A percentile compares a stretch with the other conserved stretches of the same genome.
Evolutionary conservation across 2,329 filamentous ascomycete species (phyloP).

Genomic region (Aspergillus costaricaensis): DNA sequence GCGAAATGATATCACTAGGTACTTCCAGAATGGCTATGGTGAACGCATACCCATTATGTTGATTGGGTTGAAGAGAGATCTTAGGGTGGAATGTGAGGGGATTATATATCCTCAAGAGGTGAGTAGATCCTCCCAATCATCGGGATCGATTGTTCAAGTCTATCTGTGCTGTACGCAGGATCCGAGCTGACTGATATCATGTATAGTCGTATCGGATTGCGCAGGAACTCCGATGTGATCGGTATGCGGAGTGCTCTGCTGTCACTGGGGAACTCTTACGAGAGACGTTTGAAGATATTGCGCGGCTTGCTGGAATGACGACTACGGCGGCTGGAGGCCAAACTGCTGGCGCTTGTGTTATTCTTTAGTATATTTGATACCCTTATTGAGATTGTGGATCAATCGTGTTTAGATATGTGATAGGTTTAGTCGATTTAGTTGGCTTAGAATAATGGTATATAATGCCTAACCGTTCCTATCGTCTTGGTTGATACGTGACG

Average conservation of each 20-base stretch:
- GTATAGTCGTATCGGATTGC: conserved; percentile 57
- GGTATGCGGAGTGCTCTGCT: conserved; percentile 65
- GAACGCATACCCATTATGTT: conserved; percentile 59
- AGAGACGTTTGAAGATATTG: conserved; percentile 63
- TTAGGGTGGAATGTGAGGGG: conserved; percentile 50
- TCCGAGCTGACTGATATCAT: conserved; percentile 15
- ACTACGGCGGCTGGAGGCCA: conserved; percentile 57
- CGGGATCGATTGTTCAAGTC: neutral
- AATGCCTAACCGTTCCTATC: too few relatives aligned
- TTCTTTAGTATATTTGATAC: conserved; percentile 39
- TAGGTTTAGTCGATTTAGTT: too few relatives aligned
- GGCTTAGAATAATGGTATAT: too few relatives aligned
- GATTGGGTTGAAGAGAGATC: conserved; percentile 60
- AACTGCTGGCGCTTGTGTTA: conserved; percentile 44
- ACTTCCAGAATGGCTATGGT: conserved; percentile 52
- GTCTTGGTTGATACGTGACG: too few relatives aligned
- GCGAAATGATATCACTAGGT: conserved; percentile 45
- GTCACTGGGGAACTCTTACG: conserved; percentile 61
- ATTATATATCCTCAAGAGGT: conserved; percentile 48
- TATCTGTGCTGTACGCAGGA: neutral
- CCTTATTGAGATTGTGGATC: neutral
- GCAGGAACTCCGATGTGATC: conserved; percentile 62
- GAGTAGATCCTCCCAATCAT: conserved; percentile 1
- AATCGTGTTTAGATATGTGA: too few relatives aligned
- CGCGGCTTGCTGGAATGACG: conserved; percentile 59